Evolutionary conservation across 2,329 filamentous ascomycete genomes (phyloP).

Genomic region (Xylariaceae sp.): DNA sequence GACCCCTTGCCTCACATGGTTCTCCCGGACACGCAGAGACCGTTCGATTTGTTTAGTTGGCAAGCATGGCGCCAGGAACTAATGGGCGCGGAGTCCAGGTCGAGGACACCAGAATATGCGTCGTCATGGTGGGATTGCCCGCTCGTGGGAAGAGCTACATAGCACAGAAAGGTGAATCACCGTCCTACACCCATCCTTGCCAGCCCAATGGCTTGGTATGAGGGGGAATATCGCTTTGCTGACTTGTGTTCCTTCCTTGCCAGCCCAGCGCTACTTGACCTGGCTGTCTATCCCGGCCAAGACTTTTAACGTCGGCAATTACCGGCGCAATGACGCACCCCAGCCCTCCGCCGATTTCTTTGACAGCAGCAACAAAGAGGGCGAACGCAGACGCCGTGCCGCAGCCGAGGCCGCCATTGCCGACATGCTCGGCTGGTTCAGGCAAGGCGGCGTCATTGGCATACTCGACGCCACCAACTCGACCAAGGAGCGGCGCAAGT

Average conservation of each 20-base stretch:
- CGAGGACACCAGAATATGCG: conserved; percentile 94
- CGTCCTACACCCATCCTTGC: background rate
- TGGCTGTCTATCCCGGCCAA: conserved; percentile 94
- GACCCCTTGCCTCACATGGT: conserved; percentile 24
- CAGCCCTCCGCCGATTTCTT: conserved; percentile 95
- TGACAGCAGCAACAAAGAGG: conserved; percentile 83
- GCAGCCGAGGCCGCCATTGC: conserved; percentile 88
- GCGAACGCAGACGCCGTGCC: conserved; percentile 81
- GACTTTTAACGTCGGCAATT: conserved; percentile 97
- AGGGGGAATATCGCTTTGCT: conserved; percentile 1
- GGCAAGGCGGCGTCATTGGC: conserved; percentile 75
- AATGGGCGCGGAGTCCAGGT: conserved; percentile 77
- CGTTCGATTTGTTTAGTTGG: conserved; percentile 18
- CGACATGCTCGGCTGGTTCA: conserved; percentile 95
- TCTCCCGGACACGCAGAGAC: conserved; percentile 10
- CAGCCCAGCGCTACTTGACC: conserved; percentile 88
- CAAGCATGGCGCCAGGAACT: conserved; percentile 39
- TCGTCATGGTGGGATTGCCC: conserved; percentile 97
- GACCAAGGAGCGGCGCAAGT: conserved; percentile 82
- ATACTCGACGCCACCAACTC: conserved; percentile 97
- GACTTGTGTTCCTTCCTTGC: conserved; percentile 3
- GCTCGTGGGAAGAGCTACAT: conserved; percentile 97
- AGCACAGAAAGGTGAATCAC: conserved; percentile 80
- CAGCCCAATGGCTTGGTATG: background rate
- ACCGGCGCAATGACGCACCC: conserved; percentile 84